Percentiles rank a stretch among this genome's conserved stretches.
These are phyloP conservation scores for Hortiboletus rubellus DNA, from an alignment of 1,284 basidiomycete species.

Conservation along the genomic window DNA sequence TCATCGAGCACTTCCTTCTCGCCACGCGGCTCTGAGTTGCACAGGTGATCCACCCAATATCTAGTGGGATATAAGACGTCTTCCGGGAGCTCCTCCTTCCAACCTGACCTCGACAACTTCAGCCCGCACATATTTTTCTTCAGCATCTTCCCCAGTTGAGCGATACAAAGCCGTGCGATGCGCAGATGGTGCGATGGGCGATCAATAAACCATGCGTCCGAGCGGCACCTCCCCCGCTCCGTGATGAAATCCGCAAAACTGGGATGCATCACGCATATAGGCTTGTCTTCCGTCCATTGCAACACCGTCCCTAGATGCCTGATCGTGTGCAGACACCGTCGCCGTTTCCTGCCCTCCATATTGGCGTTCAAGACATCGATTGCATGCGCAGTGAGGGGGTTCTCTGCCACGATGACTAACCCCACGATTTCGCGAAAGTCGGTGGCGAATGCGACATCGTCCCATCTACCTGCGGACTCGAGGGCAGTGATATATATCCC, in stretches of 20 bases:
- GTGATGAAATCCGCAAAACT: slow-evolving; percentile 37
- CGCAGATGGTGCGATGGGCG: slow-evolving; percentile 22
- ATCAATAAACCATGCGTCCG: slow-evolving; percentile 33
- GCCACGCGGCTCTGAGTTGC: slow-evolving; percentile 8
- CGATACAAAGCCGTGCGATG: slow-evolving; percentile 28
- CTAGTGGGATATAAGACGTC: slow-evolving; percentile 26
- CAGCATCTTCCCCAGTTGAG: slow-evolving; percentile 16
- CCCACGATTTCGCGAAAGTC: slow-evolving; percentile 39
- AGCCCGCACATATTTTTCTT: slow-evolving; percentile 32
- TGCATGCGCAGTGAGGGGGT: slow-evolving; percentile 25
- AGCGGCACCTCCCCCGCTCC: slow-evolving; percentile 27
- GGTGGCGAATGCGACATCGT: slow-evolving; percentile 28
- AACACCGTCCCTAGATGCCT: slow-evolving; percentile 28
- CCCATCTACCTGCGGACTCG: slow-evolving; percentile 31
- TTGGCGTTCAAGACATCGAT: slow-evolving; percentile 32
- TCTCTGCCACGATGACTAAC: slow-evolving; percentile 29
- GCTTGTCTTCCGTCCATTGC: slow-evolving; percentile 30
- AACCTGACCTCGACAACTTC: slow-evolving; percentile 17
- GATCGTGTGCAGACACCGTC: slow-evolving; percentile 34
- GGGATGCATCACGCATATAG: slow-evolving; percentile 36
- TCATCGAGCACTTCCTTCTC: slow-evolving; percentile 12
- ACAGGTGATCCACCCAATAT: slow-evolving; percentile 34
- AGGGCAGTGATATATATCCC: slow-evolving; percentile 35
- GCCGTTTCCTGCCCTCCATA: slow-evolving; percentile 11
- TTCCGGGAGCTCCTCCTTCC: slow-evolving; percentile 23